phyloP scores from a whole-genome alignment of 2,329 filamentous ascomycete species.

The Calonectria crousiana region DNA sequence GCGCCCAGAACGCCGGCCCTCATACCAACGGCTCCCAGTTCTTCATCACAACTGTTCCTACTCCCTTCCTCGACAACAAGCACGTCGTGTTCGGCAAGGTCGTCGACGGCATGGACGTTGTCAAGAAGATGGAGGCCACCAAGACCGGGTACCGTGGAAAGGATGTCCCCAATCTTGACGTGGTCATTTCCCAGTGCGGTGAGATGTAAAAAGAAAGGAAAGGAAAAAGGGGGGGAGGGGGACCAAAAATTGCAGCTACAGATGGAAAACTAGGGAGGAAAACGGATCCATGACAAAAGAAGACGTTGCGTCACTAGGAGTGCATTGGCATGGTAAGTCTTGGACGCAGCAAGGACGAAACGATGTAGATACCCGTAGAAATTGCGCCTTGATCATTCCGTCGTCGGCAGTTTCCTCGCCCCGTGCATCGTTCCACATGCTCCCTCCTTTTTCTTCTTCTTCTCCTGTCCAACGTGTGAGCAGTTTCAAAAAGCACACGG shows the following conservation, averaged over 20 bases:
- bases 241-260: background rate
- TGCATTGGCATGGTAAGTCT: background rate
- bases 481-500: conserved; percentile 10
- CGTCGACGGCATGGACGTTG: conserved; percentile 88
- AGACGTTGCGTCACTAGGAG: background rate
- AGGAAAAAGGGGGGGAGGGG: too few relatives aligned
- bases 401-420: conserved; percentile 31
- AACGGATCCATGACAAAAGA: background rate
- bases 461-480: background rate
- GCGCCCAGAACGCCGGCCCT: conserved; percentile 81
- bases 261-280: background rate
- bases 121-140: conserved; percentile 92
- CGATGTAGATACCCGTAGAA: conserved; percentile 36
- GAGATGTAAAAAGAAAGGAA: conserved; percentile 79
- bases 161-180: conserved; percentile 87
- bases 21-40: conserved; percentile 97
- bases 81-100: conserved; percentile 97
- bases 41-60: conserved; percentile 92
- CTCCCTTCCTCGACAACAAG: conserved; percentile 90
- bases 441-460: background rate
- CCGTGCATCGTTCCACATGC: conserved; percentile 28
- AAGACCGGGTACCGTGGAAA: conserved; percentile 80
- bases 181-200: conserved; percentile 87
- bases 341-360: conserved; percentile 5
- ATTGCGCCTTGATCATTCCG: conserved; percentile 26